A percentile compares a stretch with the other conserved stretches of the same genome.
phyloP scores from a whole-genome alignment of 139 green algal species.

The Zygnema circumcarinatum region DNA sequence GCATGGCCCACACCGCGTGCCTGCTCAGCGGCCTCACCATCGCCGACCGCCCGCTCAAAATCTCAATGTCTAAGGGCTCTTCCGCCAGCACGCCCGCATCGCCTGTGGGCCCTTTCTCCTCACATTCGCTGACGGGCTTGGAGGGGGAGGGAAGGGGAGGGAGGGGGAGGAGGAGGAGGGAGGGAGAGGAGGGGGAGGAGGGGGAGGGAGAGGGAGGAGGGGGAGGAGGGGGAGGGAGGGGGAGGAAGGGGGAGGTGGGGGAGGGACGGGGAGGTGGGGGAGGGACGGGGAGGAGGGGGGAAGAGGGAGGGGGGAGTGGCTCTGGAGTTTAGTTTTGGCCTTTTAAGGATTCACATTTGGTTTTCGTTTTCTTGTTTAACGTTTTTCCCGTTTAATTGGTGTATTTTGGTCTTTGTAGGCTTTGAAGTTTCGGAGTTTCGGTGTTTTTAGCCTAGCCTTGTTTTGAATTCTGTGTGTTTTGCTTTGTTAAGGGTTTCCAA shows the following conservation, averaged over 20 bases:
- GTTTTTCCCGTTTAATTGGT: no score
- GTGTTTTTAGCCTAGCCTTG: neutral
- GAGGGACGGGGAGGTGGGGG: neutral
- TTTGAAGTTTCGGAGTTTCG: neutral
- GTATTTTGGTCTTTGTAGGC: no score
- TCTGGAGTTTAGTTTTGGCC: neutral
- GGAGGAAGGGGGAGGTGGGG: neutral
- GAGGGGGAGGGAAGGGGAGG: neutral
- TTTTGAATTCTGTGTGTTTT: neutral
- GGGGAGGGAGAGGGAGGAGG: neutral
- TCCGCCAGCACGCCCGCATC: neutral
- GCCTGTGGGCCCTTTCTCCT: neutral
- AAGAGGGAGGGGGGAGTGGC: neutral
- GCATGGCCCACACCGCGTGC: constrained; percentile 26
- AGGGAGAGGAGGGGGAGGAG: constrained; percentile 11
- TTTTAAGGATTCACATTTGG: neutral
- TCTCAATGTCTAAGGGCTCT: neutral
- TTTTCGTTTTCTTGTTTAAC: neutral
- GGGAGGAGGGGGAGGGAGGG: neutral
- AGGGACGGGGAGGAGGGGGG: neutral
- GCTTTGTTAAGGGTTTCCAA: neutral
- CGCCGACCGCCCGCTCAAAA: neutral
- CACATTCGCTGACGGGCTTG: neutral
- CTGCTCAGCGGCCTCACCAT: constrained; percentile 8
- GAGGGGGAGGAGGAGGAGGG: neutral